These are phyloP conservation scores for Paulownia fortunei DNA, from an alignment of 257 asterid genomes.

Conservation along the genomic window DNA sequence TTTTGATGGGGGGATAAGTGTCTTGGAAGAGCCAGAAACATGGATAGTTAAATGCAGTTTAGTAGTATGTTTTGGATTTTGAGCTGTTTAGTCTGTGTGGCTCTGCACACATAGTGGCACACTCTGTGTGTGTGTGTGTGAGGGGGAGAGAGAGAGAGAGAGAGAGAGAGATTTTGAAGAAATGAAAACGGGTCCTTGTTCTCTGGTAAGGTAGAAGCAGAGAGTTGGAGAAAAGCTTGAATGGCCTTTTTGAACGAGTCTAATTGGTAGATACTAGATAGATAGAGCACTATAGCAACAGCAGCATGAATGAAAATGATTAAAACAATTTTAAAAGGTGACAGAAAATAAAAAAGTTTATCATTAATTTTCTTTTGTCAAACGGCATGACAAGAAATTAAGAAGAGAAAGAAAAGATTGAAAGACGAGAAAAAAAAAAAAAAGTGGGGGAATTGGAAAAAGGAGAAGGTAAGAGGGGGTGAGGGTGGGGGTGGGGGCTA, in stretches of 20 bases:
- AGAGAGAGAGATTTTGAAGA: constrained; percentile 8
- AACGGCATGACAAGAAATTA: too few species aligned
- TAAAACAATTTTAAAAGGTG: not conserved
- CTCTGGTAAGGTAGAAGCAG: constrained; percentile 30
- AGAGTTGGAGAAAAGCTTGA: constrained; percentile 41
- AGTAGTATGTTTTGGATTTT: not conserved
- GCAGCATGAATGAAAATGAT: constrained; percentile 10
- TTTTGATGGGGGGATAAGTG: not conserved
- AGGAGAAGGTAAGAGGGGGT: not conserved
- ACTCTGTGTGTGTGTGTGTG: not conserved
- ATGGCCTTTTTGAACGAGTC: constrained; percentile 53
- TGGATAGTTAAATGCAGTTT: constrained; percentile 10
- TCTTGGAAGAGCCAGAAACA: constrained; percentile 24
- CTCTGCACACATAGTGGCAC: not conserved
- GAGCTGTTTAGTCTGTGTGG: not conserved
- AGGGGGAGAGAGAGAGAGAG: constrained; percentile 30
- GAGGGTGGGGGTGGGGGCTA: not conserved
- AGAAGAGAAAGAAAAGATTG: constrained; percentile 13
- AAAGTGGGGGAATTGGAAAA: not conserved
- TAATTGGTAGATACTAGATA: constrained; percentile 23
- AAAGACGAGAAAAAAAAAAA: not conserved
- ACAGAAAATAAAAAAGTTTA: not conserved
- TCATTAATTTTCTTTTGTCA: constrained; percentile 26
- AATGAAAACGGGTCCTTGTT: constrained; percentile 1
- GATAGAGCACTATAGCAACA: not conserved